phyloP scores from a whole-genome alignment of 2,329 filamentous ascomycete genomes.

The Neocucurbitaria cava region DNA sequence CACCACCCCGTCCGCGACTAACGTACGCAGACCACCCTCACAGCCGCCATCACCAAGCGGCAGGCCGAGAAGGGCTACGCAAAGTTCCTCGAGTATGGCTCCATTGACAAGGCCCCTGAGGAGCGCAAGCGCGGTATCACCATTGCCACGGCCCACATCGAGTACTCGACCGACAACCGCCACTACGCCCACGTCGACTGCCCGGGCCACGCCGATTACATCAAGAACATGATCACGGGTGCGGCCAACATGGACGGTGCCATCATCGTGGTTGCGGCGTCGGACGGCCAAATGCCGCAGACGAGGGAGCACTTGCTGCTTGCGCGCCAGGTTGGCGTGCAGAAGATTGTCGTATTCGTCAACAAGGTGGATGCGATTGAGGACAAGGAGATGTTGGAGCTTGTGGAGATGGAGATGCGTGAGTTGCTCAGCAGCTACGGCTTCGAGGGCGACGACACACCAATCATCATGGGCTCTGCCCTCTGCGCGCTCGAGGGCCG shows the following conservation, averaged over 20 bases:
- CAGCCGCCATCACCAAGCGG: constrained; percentile 97
- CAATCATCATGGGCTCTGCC: constrained; percentile 95
- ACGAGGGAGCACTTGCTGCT: constrained; percentile 98
- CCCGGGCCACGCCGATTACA: constrained; percentile 99
- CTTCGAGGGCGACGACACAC: constrained; percentile 97
- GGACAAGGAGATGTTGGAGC: constrained; percentile 99
- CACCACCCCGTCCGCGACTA: constrained; percentile 21
- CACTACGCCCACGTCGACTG: constrained; percentile 99
- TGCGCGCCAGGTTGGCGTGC: constrained; percentile 96
- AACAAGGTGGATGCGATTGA: constrained; percentile 99
- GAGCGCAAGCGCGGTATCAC: constrained; percentile 99
- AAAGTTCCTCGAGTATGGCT: constrained; percentile 94
- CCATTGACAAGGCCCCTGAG: constrained; percentile 98
- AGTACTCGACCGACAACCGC: constrained; percentile 91
- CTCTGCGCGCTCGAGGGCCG: constrained; percentile 91
- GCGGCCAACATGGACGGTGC: constrained; percentile 99
- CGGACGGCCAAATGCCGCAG: constrained; percentile 99
- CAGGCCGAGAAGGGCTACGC: constrained; percentile 94
- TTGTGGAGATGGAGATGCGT: constrained; percentile 99
- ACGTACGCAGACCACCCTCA: constrained; percentile 82
- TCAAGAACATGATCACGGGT: constrained; percentile 99
- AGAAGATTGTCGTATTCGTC: constrained; percentile 98
- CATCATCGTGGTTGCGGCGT: constrained; percentile 97
- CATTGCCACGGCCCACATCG: constrained; percentile 97
- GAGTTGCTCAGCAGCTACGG: constrained; percentile 92